Conservation (phyloP, 1,284 basidiomycete genomes). For the Cryptococcus maquisensis region DNA sequence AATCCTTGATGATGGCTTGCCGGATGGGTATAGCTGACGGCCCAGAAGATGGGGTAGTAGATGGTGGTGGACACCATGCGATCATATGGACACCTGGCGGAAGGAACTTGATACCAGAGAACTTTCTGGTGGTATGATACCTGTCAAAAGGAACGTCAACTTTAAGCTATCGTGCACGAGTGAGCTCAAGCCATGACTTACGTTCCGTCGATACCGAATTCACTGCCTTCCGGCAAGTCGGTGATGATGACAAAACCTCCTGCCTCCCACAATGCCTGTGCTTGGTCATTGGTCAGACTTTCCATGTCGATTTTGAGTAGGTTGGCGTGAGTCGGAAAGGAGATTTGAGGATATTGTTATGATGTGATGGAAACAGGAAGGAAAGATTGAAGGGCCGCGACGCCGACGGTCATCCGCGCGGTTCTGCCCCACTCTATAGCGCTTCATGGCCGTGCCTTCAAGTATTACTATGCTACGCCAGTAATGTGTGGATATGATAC, state of each 20-base stretch:
- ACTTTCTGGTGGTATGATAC: constrained; percentile 30
- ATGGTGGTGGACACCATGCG: constrained; percentile 28
- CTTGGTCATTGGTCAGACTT: constrained; percentile 38
- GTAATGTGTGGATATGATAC: too few relatives aligned
- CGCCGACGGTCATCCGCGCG: too few relatives aligned
- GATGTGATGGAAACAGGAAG: neutral
- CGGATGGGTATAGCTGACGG: constrained; percentile 32
- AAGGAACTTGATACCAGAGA: constrained; percentile 46
- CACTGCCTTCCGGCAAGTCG: constrained; percentile 39
- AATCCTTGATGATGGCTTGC: constrained; percentile 23
- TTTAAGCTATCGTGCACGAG: neutral
- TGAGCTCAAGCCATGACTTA: constrained; percentile 16
- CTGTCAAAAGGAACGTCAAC: constrained; percentile 15
- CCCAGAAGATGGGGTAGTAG: constrained; percentile 5
- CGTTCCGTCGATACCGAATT: constrained; percentile 47
- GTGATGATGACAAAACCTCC: constrained; percentile 45
- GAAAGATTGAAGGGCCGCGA: neutral
- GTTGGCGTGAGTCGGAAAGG: neutral
- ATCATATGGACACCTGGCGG: constrained; percentile 46
- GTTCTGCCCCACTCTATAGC: too few relatives aligned
- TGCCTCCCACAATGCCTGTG: constrained; percentile 42
- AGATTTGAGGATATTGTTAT: neutral
- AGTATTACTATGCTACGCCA: too few relatives aligned
- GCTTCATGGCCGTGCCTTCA: too few relatives aligned
- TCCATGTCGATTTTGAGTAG: constrained; percentile 9